Percentiles rank a stretch among this genome's conserved stretches.
Evolutionary conservation across 305 asterid genomes (phyloP).

Genomic region (Fraxinus ornus): DNA sequence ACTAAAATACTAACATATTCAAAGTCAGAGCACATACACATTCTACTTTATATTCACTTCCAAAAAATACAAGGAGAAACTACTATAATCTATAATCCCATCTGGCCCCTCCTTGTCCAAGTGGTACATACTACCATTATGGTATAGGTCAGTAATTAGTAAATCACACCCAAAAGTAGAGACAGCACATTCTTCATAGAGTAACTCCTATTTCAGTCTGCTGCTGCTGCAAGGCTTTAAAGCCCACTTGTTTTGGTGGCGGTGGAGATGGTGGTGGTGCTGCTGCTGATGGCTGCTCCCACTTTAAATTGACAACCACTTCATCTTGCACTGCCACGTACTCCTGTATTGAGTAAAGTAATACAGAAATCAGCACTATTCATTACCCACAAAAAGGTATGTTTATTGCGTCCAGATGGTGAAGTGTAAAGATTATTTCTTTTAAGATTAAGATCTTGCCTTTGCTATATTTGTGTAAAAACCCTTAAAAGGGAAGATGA

Average conservation of each 20-base stretch:
- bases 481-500: background rate
- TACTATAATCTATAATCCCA: background rate
- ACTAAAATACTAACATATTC: slow-evolving; percentile 13
- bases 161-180: slow-evolving; percentile 5
- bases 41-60: slow-evolving; percentile 10
- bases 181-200: slow-evolving; percentile 14
- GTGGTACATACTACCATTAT: background rate
- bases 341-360: slow-evolving; percentile 30
- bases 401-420: background rate
- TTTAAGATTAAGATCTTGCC: slow-evolving; percentile 17
- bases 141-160: slow-evolving; percentile 31
- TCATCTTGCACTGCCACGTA: slow-evolving; percentile 52
- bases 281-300: slow-evolving; percentile 26
- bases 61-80: slow-evolving; percentile 34
- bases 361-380: background rate
- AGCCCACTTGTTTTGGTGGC: slow-evolving; percentile 24
- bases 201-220: slow-evolving; percentile 28
- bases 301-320: slow-evolving; percentile 35
- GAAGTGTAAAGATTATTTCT: slow-evolving; percentile 24
- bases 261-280: background rate
- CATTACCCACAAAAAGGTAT: background rate
- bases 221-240: slow-evolving; percentile 26
- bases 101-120: slow-evolving; percentile 7
- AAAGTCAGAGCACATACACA: background rate
- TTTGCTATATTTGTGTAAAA: slow-evolving; percentile 34